Conservation (phyloP, 352 stramenopile genomes). For the Globisporangium uncinulatum region DNA sequence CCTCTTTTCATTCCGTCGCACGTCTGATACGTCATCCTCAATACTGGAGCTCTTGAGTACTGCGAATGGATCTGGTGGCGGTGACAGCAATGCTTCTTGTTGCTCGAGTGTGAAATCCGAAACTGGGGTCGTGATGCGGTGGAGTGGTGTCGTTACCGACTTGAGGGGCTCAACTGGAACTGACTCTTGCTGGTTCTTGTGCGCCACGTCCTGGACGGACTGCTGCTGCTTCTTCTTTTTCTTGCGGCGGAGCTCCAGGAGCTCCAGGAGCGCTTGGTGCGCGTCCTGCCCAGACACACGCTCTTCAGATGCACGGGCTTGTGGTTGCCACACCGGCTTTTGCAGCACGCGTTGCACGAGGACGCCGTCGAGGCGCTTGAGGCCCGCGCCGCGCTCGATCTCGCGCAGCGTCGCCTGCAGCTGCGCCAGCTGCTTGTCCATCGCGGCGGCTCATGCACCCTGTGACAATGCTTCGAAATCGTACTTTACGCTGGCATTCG, state of each 20-base stretch:
- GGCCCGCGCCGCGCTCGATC: conserved; percentile 45
- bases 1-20: neutral
- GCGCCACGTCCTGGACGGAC: neutral
- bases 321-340: conserved; percentile 5
- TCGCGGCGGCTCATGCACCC: neutral
- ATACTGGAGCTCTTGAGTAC: neutral
- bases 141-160: neutral
- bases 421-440: conserved; percentile 27
- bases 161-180: neutral
- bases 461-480: too few relatives aligned
- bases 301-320: neutral
- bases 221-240: conserved; percentile 8
- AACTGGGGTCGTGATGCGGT: neutral
- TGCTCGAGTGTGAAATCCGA: neutral
- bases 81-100: neutral
- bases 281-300: conserved; percentile 24
- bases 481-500: too few relatives aligned
- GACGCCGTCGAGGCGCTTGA: conserved; percentile 44
- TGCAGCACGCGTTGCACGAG: conserved; percentile 45
- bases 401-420: conserved; percentile 42
- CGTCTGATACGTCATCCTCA: neutral
- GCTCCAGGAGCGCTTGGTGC: conserved; percentile 33
- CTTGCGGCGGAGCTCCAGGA: conserved; percentile 26
- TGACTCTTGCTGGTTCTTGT: neutral
- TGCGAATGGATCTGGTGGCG: neutral